Percentiles rank a stretch among this genome's conserved stretches.
These are phyloP conservation scores for Pigoraptor vietnamica DNA, from an alignment of 78 protist species.

Conservation along the genomic window DNA sequence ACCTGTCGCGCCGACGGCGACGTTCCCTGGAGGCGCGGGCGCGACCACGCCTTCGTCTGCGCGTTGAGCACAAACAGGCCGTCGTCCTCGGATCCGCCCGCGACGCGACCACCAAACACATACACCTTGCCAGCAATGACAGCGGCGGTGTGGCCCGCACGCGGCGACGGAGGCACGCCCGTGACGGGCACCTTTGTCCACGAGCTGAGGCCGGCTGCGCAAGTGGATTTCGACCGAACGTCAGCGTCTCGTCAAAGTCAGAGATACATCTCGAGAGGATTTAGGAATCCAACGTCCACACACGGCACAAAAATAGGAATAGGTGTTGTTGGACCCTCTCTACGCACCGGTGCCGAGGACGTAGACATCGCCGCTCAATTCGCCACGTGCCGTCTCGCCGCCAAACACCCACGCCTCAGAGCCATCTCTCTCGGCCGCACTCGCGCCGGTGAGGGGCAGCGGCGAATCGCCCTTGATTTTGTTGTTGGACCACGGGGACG, in stretches of 20 bases:
- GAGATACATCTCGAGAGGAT: too few species aligned
- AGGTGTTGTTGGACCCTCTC: too few species aligned
- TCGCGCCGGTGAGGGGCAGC: neutral
- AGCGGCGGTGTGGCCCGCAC: neutral
- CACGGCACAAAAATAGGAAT: too few species aligned
- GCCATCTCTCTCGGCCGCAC: neutral
- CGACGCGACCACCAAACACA: neutral
- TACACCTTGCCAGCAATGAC: neutral
- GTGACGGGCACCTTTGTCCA: neutral
- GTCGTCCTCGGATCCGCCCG: neutral
- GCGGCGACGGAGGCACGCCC: neutral
- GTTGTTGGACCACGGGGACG: neutral
- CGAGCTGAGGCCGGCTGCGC: neutral
- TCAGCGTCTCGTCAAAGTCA: too few species aligned
- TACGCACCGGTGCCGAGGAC: neutral
- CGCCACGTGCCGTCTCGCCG: neutral
- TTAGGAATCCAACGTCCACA: too few species aligned
- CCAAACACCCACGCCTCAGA: neutral
- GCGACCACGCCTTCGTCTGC: neutral
- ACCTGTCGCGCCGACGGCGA: neutral
- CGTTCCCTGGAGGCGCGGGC: neutral
- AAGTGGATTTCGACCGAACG: neutral
- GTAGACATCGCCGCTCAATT: neutral
- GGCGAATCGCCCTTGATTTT: neutral
- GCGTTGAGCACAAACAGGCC: neutral